These are phyloP conservation scores for Plenodomus biglobosus DNA, from an alignment of 2,329 filamentous ascomycete species.

Conservation along the genomic window DNA sequence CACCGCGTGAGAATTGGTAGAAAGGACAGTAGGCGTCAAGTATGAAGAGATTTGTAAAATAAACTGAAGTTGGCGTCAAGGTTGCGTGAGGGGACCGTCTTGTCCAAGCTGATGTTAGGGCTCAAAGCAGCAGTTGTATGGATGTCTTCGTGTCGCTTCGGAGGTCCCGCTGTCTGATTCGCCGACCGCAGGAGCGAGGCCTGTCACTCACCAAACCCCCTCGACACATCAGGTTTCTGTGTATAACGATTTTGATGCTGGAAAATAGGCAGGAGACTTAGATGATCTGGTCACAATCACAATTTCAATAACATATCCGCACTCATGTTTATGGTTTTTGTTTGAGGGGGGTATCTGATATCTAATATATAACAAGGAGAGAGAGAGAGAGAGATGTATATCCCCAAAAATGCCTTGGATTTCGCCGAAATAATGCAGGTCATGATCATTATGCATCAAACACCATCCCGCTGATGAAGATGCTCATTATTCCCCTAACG, in stretches of 20 bases:
- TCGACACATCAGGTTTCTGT: not conserved
- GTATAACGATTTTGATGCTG: no score
- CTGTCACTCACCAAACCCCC: not conserved
- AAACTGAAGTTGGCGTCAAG: not conserved
- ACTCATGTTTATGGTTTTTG: not conserved
- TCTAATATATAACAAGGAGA: not conserved
- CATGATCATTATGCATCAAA: not conserved
- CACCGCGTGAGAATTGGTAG: constrained; percentile 7
- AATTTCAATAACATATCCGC: not conserved
- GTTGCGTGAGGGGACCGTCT: constrained; percentile 8
- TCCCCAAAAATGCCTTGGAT: not conserved
- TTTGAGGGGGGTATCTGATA: constrained; percentile 23
- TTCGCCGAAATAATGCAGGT: not conserved
- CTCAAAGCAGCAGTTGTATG: constrained; percentile 5
- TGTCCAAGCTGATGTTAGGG: constrained; percentile 6
- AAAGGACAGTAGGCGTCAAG: constrained; percentile 16
- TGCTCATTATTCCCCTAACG: not conserved
- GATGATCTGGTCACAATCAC: no score
- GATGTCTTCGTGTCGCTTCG: constrained; percentile 39
- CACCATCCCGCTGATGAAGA: no score
- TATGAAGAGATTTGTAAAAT: not conserved
- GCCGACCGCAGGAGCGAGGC: constrained; percentile 10
- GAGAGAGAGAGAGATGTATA: not conserved
- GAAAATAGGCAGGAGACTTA: no score
- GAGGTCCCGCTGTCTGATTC: constrained; percentile 20